Base-by-base conservation (phyloP, 2,329 filamentous ascomycete species). In the Pseudogymnoascus sp. region DNA sequence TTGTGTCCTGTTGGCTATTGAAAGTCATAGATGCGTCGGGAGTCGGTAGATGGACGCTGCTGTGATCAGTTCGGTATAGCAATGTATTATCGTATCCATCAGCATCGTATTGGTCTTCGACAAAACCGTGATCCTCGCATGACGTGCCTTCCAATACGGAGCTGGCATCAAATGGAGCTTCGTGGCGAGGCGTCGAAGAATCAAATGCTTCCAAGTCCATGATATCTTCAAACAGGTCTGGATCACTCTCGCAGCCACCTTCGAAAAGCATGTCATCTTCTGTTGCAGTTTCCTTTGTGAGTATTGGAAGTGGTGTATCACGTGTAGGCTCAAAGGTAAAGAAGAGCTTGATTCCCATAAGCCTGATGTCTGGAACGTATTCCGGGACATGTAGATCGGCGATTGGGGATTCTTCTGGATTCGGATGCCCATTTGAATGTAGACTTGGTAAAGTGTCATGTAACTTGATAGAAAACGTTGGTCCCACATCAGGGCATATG, bases 311-410 rank as follows among this genome's bases (percentile, higher is more conserved):
- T 12, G 18, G 10, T 25, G 21, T 21, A n/a, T 25, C 36, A 1
- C 16, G n/a, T 36, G 61, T 64, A 12, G 38, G 42, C 7, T 66
- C 12, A 44, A 72, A 70, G 7, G 67, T 46, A 21, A 71, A 64
- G n/a, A 37, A 50, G 10, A 73, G 40, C 16, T 66, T 62, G 18
- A 73, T 34, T 38, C 37, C 64, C 42, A 69, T 60, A 53, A 73
- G 60, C 8, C 67, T 56, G 3, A 59, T 66, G 56, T 63, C 64
- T 8, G 63, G 37, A 7, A 72, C 61, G 36, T 59, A 56, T 2
- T 64, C 46, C 21, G 70, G 69, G 23, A 66, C 63, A 10, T 38
- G 63, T 11, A 71, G 46, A 28, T 69, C 66, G 11, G 62, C 60
- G 46, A 5, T 3, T 2, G 50, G 50, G 34, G 50, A 34, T 8